phyloP scores from a whole-genome alignment of 108 stramenopile species.

The Bacterosira constricta region DNA sequence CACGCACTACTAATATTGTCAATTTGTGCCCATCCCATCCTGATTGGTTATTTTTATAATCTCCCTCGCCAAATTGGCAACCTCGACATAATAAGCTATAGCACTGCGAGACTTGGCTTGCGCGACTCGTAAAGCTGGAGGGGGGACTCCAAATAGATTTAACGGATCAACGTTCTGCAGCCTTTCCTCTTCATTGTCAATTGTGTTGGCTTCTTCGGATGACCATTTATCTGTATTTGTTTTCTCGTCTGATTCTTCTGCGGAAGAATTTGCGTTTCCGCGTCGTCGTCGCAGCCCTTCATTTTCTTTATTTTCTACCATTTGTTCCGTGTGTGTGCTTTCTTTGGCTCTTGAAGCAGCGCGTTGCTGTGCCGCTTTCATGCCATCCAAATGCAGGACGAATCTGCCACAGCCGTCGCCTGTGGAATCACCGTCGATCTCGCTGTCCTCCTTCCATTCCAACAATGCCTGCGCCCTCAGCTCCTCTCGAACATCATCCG shows the following conservation, averaged over 20 bases:
- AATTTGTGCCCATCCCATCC: background rate
- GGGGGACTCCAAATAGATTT: slow-evolving; percentile 49
- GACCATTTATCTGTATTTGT: slow-evolving; percentile 22
- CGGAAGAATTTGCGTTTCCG: slow-evolving; percentile 2
- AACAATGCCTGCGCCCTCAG: slow-evolving; percentile 28
- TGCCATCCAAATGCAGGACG: slow-evolving; percentile 43
- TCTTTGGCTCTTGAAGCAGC: background rate
- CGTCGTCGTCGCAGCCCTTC: slow-evolving; percentile 24
- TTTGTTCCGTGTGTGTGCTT: background rate
- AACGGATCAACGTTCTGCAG: slow-evolving; percentile 33
- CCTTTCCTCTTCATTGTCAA: background rate
- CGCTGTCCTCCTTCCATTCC: slow-evolving; percentile 7
- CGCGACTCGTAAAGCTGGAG: slow-evolving; percentile 45
- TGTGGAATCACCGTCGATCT: background rate
- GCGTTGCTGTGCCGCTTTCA: slow-evolving; percentile 1
- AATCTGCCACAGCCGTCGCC: background rate
- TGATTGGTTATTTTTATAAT: slow-evolving; percentile 27
- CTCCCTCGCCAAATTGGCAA: slow-evolving; percentile 45
- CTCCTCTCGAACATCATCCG: slow-evolving; percentile 37
- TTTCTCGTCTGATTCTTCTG: background rate
- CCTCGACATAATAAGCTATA: slow-evolving; percentile 49
- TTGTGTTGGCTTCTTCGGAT: slow-evolving; percentile 2
- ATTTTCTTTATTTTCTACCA: background rate
- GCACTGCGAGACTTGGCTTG: slow-evolving; percentile 41
- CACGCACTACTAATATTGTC: too few species aligned